phyloP scores from a whole-genome alignment of 495 filamentous ascomycete genomes.

The Neurospora africana region DNA sequence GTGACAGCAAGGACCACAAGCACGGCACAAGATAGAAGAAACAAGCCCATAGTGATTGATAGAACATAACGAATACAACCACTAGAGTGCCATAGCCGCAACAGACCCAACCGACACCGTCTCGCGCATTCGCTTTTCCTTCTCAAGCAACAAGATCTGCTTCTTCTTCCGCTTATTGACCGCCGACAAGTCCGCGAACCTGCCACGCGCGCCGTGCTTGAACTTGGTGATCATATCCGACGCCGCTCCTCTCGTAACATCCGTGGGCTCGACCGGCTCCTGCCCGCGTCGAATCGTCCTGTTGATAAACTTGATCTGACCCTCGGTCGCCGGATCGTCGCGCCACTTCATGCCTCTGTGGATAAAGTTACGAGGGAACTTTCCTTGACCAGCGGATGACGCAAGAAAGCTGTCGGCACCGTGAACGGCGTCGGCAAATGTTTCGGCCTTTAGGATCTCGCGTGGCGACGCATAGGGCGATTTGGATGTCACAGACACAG shows the following conservation, averaged over 20 bases:
- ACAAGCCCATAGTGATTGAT: not conserved
- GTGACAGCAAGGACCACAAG: not conserved
- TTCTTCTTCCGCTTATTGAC: constrained; percentile 36
- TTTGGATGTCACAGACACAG: constrained; percentile 23
- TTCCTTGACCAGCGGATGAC: constrained; percentile 16
- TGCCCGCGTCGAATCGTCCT: constrained; percentile 41
- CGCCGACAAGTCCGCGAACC: constrained; percentile 45
- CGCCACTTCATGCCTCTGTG: constrained; percentile 56
- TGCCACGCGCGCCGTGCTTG: constrained; percentile 67
- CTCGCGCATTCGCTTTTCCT: constrained; percentile 35
- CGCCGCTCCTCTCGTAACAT: constrained; percentile 71
- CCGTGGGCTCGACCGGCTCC: constrained; percentile 40
- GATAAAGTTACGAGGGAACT: constrained; percentile 53
- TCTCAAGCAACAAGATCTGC: constrained; percentile 31
- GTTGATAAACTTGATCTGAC: constrained; percentile 66
- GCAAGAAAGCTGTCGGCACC: constrained; percentile 48
- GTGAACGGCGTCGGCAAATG: constrained; percentile 62
- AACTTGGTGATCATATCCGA: constrained; percentile 90
- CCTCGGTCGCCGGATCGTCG: constrained; percentile 47
- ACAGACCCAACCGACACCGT: constrained; percentile 56
- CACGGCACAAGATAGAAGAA: not conserved
- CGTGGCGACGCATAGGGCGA: constrained; percentile 56
- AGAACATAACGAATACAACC: not conserved
- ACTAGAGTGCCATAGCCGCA: not conserved
- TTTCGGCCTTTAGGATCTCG: constrained; percentile 45